Conservation (phyloP, 176 grass and related monocot species). For the Carex kokanica region DNA sequence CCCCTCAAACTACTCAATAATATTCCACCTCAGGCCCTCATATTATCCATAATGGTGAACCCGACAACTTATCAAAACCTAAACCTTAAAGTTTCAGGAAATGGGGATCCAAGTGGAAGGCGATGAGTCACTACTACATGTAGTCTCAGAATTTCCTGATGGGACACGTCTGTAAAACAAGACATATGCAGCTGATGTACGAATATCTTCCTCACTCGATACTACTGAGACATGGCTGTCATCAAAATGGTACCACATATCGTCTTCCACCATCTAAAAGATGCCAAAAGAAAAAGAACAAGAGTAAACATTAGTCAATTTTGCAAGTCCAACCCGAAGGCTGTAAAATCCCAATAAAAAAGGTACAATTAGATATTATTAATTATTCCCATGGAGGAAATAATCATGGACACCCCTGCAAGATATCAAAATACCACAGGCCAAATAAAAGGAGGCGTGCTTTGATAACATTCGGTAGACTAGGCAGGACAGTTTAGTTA, state of each 20-base stretch:
- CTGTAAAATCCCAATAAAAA: neutral
- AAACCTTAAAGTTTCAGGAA: neutral
- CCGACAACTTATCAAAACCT: neutral
- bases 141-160: slow-evolving; percentile 18
- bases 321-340: neutral
- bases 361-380: neutral
- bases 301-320: neutral
- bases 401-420: neutral
- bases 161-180: slow-evolving; percentile 69
- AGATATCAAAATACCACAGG: neutral
- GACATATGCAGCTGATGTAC: slow-evolving; percentile 76
- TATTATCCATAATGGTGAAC: neutral
- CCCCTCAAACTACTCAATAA: neutral
- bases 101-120: slow-evolving; percentile 24
- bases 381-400: neutral
- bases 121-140: slow-evolving; percentile 33
- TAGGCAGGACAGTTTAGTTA: neutral
- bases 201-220: slow-evolving; percentile 63
- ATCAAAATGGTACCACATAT: slow-evolving; percentile 96
- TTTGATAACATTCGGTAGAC: neutral
- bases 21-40: neutral
- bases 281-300: slow-evolving; percentile 7
- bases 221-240: slow-evolving; percentile 83
- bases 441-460: neutral
- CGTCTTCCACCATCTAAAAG: slow-evolving; percentile 66